These are phyloP conservation scores for Chlorella sp. DNA, from an alignment of 139 green algal genomes.

Conservation along the genomic window DNA sequence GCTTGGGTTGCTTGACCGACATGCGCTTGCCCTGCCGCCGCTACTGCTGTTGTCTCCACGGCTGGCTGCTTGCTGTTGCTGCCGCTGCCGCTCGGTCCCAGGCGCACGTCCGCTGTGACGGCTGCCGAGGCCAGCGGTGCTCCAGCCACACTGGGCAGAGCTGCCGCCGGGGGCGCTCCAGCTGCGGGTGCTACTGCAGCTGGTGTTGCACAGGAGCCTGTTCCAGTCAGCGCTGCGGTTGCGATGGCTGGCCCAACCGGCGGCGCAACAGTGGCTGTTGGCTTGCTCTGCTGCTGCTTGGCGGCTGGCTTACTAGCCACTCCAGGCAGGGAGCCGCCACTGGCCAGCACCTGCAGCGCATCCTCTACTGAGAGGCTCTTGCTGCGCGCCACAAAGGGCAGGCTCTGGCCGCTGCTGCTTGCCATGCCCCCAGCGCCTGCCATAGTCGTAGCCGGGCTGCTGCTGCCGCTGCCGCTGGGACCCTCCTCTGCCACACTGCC, in stretches of 20 bases:
- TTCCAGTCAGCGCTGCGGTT: neutral
- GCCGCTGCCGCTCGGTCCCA: neutral
- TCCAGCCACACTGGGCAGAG: neutral
- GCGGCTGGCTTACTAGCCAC: neutral
- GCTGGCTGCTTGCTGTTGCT: too few species aligned
- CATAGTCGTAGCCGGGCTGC: neutral
- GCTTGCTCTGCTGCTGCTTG: too few species aligned
- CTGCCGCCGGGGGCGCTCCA: neutral
- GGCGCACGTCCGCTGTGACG: neutral
- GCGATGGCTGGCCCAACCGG: neutral
- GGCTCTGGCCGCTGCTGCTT: neutral
- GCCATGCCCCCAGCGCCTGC: neutral
- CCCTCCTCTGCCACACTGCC: neutral
- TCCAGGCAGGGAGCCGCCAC: neutral
- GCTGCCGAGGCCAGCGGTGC: neutral
- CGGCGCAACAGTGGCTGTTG: neutral
- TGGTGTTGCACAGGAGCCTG: neutral
- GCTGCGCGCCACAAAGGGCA: neutral
- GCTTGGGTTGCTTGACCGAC: too few species aligned
- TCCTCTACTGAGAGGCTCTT: conserved; percentile 8
- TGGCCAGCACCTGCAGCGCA: neutral
- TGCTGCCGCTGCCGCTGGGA: neutral
- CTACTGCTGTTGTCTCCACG: too few species aligned
- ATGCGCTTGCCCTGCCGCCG: too few species aligned
- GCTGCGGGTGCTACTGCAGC: neutral